Base-by-base conservation (phyloP, 495 filamentous ascomycete genomes). In the Umbilicaria muhlenbergii region DNA sequence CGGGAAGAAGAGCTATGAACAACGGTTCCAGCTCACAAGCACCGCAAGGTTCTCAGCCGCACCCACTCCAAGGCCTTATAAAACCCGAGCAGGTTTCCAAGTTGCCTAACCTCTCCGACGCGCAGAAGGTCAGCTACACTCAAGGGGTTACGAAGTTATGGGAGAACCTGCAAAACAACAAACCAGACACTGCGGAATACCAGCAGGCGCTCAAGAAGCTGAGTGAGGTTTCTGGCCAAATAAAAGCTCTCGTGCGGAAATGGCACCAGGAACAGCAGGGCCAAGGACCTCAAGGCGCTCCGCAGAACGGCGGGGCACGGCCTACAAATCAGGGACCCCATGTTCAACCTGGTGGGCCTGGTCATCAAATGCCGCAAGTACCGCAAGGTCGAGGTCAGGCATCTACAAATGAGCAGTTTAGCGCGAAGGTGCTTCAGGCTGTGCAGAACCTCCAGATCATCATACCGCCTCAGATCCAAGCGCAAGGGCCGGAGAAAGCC, bases 51-150 rank as follows among this genome's bases (percentile, higher is more conserved):
- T 28, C 24, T 28, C 24, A 28, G 6, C 24, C 24, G 1, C 24
- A 28, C 24, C 33, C 43, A 18, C 38, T 48, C 21, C 32, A 38
- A 11, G 39, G 5, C 39, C 53, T 74, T 37, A 69, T 72, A 36
- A 68, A 63, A 28, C 69, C 69, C 24, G 70, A 74, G 16, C 65
- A 71, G 39, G 67, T 74, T 10, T 62, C 64, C 42, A 71, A 69
- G 43, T 58, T 74, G 7, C 61, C 62, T 11, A 59, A 66, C 51
- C 63, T 75, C 41, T 62, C 57, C 11, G 69, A 77, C 3, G 69
- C 79, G 11, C 77, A 82, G 42, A 83, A 78, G 50, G 44, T 51
- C 8, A 79, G 81, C 53, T 85, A 86, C 46, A 70, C 81, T 41
- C 58, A 67, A 37, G 69, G 81, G 3, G 68, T 89, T 11, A 67